These are phyloP conservation scores for Verticillium nonalfalfae DNA, from an alignment of 2,329 filamentous ascomycete genomes.

Conservation along the genomic window DNA sequence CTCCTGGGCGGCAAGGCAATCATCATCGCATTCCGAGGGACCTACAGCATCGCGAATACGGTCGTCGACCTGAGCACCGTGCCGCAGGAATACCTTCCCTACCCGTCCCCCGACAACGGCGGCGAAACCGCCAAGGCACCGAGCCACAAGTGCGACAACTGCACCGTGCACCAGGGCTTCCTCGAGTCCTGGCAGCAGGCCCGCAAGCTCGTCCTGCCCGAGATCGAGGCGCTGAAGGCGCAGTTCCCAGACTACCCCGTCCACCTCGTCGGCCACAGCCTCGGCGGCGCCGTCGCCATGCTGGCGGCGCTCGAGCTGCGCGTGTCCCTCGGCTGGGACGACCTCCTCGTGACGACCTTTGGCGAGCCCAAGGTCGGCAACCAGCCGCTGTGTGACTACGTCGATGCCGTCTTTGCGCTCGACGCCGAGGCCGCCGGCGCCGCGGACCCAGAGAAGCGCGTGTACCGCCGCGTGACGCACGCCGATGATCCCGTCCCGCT, in stretches of 20 bases:
- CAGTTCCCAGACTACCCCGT: conserved; percentile 66
- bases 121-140: conserved; percentile 24
- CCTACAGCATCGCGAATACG: conserved; percentile 88
- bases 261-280: conserved; percentile 80
- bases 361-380: conserved; percentile 74
- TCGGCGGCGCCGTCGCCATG: conserved; percentile 87
- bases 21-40: conserved; percentile 85
- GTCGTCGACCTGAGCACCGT: conserved; percentile 84
- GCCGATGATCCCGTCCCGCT: conserved; percentile 81
- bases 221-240: conserved; percentile 52
- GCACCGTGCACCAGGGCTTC: conserved; percentile 90
- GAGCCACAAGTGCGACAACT: conserved; percentile 67
- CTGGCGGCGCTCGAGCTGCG: conserved; percentile 79
- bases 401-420: conserved; percentile 47
- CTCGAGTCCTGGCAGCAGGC: conserved; percentile 77
- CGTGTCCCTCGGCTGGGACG: conserved; percentile 63
- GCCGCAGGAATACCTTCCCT: conserved; percentile 86
- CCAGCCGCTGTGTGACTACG: conserved; percentile 42
- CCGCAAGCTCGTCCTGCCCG: conserved; percentile 59
- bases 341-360: conserved; percentile 79
- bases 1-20: conserved; percentile 39
- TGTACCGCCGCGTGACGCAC: conserved; percentile 79
- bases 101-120: conserved; percentile 53
- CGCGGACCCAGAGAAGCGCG: conserved; percentile 22
- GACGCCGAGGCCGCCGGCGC: conserved; percentile 14